These are phyloP conservation scores for Patellifolia procumbens DNA, from an alignment of 179 eudicot genomes.

Conservation along the genomic window DNA sequence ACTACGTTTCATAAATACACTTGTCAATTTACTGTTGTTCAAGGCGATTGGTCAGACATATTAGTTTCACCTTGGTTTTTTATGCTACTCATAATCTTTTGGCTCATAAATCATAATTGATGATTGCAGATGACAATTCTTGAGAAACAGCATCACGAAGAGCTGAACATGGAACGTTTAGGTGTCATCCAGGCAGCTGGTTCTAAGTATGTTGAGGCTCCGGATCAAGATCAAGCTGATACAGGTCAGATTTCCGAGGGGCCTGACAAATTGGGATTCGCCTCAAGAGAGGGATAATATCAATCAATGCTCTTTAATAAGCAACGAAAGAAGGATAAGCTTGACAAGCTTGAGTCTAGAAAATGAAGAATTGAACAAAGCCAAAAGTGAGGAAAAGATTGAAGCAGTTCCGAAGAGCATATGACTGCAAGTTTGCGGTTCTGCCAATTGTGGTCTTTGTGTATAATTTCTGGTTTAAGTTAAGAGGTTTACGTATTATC, in stretches of 20 bases:
- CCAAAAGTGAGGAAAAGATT: conserved; percentile 6
- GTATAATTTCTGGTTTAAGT: too few relatives aligned
- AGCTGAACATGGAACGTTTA: conserved; percentile 62
- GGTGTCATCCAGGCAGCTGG: conserved; percentile 33
- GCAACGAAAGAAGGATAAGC: conserved; percentile 39
- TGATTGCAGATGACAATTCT: conserved; percentile 54
- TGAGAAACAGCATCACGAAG: conserved; percentile 67
- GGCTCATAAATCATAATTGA: conserved; percentile 14
- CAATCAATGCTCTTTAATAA: conserved; percentile 58
- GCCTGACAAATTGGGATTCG: conserved; percentile 44
- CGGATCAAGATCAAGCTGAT: conserved; percentile 31
- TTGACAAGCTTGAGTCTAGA: conserved; percentile 43
- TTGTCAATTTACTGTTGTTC: too few relatives aligned
- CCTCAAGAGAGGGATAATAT: conserved; percentile 46
- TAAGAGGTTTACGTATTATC: too few relatives aligned
- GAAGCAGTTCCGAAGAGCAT: neutral
- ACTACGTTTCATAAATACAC: too few relatives aligned
- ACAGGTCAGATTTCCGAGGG: conserved; percentile 38
- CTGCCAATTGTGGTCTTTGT: too few relatives aligned
- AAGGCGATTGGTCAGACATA: too few relatives aligned
- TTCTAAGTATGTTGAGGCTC: conserved; percentile 23
- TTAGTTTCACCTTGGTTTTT: neutral
- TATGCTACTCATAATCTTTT: neutral
- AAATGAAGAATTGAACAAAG: conserved; percentile 44
- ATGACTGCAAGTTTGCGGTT: neutral